Base-by-base conservation (phyloP, 2,329 filamentous ascomycete species). In the Samsoniella hepiali region DNA sequence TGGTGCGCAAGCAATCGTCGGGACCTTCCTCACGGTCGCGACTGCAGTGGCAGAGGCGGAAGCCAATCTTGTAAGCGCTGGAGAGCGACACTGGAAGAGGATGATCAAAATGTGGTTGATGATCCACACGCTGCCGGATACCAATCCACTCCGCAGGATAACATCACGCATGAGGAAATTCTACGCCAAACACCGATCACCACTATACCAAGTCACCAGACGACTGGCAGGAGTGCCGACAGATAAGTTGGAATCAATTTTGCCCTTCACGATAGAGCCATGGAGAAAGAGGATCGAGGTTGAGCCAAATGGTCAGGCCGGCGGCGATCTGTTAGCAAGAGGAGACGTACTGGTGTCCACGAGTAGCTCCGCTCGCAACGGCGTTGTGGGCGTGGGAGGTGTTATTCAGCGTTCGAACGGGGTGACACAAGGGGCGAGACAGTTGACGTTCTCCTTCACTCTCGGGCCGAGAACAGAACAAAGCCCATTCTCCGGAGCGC, bases 11-110 rank as follows among this genome's bases (percentile, higher is more conserved):
- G 50, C 50, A 2, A 53, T 53, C 15, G 32, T 53, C 5, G 15
- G 50, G 27, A 53, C 50, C 2, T 53, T 53, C 29, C 47, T 50
- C 27, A 50, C 63, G 15, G 62, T 70, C 5, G 66, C 67, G 47
- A 68, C 63, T 47, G 66, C 49, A 40, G 62, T 69, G 32, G 66
- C 66, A 27, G 64, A 70, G 62, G 67, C 67, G 27, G 64, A 69
- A 55, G 67, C 67, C 11, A 47, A 66, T 51, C 69, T 70, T 36
- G 60, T 49, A 22, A 67, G 55, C 22, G 63, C 45, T 38, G 49
- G 65, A 10, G 64, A 68, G 36, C 62, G 65, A 31, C 65, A 66
- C 51, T 68, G 31, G 66, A 68, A 62, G 45, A 58, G 63, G 40
- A 65, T 61, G 2, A 63, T 62, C 8, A 63, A 65, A 32, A 45